Base-by-base conservation (phyloP, 257 asterid species). In the Coffea eugenioides region DNA sequence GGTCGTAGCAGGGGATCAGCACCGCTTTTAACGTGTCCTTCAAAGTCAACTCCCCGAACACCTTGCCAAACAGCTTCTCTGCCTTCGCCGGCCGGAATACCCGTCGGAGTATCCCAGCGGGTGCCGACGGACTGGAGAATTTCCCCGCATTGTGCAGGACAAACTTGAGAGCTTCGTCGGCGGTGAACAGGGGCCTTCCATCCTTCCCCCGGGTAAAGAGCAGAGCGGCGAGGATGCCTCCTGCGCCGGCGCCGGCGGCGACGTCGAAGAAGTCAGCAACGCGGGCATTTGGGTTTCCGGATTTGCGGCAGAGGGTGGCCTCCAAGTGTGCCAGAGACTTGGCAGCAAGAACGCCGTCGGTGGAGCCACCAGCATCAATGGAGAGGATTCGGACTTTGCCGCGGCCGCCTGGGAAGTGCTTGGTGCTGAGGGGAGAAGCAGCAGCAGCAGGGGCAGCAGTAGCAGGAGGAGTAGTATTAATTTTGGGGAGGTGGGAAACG, bases 1-100 rank as follows among this genome's bases (percentile, higher is more conserved):
- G 87, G 48, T 94, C 98, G 88, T 92, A 92, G 34, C 98, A 94
- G 7, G 98, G 98, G 75, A 94, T 91, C 79, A 94, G 76, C 57
- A 92, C 95, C 20, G 94, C 82, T 61, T 94, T 94, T 64, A 89
- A 18, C 16, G 95, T 87, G 36, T 94, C 98, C 9, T 77, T 92
- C 23, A 94, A 84, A 41, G 94, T 90, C 80, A 83, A 39, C 1
- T 89, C 91, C 8, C 90, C 90, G 2, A 92, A 91, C 51, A 86
- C 85, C 18, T 87, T 88, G 62, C 75, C 59, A 13, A 87, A 85
- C 80, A 76, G 51, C 80, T 89, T 88, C 75, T 72, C 82, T 41
- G 84, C 75, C 79, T 91, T 90, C 46, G 79, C 66, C n/a, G 79
- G 69, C 70, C 83, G 61, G 75, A 65, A 80, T 3, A 80, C n/a